Evolutionary conservation across 805 yeast species (phyloP).

Genomic region (Candida rishiriensis): DNA sequence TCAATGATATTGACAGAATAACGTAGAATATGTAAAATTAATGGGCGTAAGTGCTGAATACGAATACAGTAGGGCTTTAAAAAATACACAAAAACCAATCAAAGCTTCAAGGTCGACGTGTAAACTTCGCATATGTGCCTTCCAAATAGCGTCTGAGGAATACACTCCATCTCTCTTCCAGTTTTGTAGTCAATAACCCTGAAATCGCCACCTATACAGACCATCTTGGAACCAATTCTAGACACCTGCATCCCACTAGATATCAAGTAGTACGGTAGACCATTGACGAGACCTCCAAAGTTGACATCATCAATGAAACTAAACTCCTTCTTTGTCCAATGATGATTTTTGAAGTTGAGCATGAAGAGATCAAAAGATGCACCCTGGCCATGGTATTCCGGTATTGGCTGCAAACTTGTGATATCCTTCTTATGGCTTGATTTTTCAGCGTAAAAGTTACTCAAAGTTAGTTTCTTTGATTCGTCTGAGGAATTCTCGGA

Average conservation of each 20-base stretch:
- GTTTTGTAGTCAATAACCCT: slow-evolving; percentile 5
- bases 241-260: slow-evolving; percentile 11
- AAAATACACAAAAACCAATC: no score
- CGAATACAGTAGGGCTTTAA: not conserved
- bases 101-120: slow-evolving; percentile 16
- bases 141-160: slow-evolving; percentile 6
- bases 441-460: not conserved
- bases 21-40: not conserved
- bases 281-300: not conserved
- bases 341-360: slow-evolving; percentile 17
- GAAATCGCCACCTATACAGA: slow-evolving; percentile 19
- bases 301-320: not conserved
- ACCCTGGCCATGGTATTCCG: not conserved
- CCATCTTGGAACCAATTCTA: slow-evolving; percentile 18
- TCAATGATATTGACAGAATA: not conserved
- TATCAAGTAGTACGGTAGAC: not conserved
- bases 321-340: slow-evolving; percentile 18
- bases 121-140: slow-evolving; percentile 15
- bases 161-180: slow-evolving; percentile 1
- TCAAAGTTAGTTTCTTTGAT: not conserved
- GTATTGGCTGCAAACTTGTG: not conserved
- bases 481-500: not conserved
- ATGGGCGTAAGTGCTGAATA: not conserved
- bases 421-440: not conserved
- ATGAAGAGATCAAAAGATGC: slow-evolving; percentile 6